Evolutionary conservation across 805 yeast genomes (phyloP).

Genomic region (Pichia membranifaciens): DNA sequence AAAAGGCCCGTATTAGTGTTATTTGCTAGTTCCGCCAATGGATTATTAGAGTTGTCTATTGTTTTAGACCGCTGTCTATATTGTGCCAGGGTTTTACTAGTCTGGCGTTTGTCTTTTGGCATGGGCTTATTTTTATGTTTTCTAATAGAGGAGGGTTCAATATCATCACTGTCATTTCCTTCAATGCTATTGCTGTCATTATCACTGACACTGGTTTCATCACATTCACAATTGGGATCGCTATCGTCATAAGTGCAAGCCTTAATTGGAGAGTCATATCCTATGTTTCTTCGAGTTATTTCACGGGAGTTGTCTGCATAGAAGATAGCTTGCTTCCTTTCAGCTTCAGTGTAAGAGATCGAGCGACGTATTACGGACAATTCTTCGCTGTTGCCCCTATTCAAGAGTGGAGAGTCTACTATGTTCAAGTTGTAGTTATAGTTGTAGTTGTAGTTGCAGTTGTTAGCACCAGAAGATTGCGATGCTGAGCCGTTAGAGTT

Average conservation of each 20-base stretch:
- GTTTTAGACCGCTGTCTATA: slow-evolving; percentile 31
- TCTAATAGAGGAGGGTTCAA: neutral
- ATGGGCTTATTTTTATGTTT: neutral
- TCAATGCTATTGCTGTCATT: neutral
- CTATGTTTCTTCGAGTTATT: neutral
- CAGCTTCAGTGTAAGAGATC: slow-evolving; percentile 10
- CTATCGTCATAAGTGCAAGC: too few species aligned
- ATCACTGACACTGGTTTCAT: neutral
- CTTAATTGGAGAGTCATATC: neutral
- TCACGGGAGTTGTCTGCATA: neutral
- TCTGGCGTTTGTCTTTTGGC: slow-evolving; percentile 5
- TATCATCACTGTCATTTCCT: neutral
- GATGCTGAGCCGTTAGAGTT: slow-evolving; percentile 1
- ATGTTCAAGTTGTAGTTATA: neutral
- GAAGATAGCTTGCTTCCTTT: slow-evolving; percentile 1
- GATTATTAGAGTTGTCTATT: slow-evolving; percentile 24
- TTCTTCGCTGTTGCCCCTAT: neutral
- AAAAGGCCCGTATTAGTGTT: slow-evolving; percentile 22
- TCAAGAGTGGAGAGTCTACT: neutral
- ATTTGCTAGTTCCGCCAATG: slow-evolving; percentile 10
- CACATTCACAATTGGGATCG: neutral
- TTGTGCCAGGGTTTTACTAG: neutral
- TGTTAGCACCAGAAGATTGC: neutral
- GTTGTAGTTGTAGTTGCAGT: neutral
- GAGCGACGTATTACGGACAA: slow-evolving; percentile 5